Base-by-base conservation (phyloP, 2,329 filamentous ascomycete genomes). In the Colletotrichum shisoi region DNA sequence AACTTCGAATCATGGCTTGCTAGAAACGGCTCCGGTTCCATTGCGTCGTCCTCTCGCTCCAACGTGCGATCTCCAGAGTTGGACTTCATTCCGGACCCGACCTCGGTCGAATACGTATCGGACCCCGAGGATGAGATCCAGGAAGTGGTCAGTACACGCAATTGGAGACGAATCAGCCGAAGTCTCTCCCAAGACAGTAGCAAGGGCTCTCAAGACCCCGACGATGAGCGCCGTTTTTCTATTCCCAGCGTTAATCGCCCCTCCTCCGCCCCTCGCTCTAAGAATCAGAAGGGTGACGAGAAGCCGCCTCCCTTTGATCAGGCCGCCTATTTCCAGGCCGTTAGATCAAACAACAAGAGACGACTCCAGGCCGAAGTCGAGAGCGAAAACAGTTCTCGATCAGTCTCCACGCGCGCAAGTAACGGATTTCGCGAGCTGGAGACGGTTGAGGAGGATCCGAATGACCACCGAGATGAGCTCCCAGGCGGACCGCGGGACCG, bases 111-210 rank as follows among this genome's bases (percentile, higher is more conserved):
- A 46, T 67, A 63, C 52, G 63, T 40, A 51, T 62, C 60, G 31
- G 63, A 67, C 24, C 31, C 59, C 21, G 63, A 67, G 34, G 63
- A 67, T 12, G 52, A 62, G 24, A 51, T 49, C 19, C 27, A 62
- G 19, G 58, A 52, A 76, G 24, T 15, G 42, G 34, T 13, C 44
- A 58, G 13, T 19, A 46, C 17, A n/a, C 34, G 56, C 4, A 46
- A 37, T 8, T 48, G 44, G 56, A 58, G 44, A 37, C 19, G 56
- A 17, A 37, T 58, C 44, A 58, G 56, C 56, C 54, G 54, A 46
- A 42, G 80, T 44, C 75, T 85, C 6, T 84, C 84, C 2, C 77
- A 81, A 27, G 81, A 82, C 21, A 75, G 80, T 8, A 71, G 73
- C 2, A 81, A 78, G 52, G 74, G 79, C 12, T 53, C 59, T 13